Conservation (phyloP, 495 filamentous ascomycete genomes). For the Parmelia sp. region DNA sequence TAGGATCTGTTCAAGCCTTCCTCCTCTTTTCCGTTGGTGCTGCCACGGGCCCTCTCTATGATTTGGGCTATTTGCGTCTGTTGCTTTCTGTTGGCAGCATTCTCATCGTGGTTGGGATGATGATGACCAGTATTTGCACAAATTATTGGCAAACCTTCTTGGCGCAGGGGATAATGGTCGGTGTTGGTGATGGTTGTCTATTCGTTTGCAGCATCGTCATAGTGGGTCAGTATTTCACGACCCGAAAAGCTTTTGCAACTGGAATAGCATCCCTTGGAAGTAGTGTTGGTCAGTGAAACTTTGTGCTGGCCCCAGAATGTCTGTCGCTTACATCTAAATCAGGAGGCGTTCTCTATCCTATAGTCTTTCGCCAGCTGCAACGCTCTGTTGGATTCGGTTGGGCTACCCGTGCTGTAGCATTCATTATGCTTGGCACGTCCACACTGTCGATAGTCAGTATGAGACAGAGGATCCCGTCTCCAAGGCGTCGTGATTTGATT, state of each 20-base stretch:
- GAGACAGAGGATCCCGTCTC: slow-evolving; percentile 18
- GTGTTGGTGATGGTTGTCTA: slow-evolving; percentile 41
- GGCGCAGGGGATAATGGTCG: slow-evolving; percentile 49
- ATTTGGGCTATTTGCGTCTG: slow-evolving; percentile 56
- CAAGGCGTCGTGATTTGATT: slow-evolving; percentile 27
- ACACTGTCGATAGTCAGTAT: slow-evolving; percentile 33
- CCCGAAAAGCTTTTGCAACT: slow-evolving; percentile 48
- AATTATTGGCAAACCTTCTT: slow-evolving; percentile 56
- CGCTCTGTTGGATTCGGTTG: slow-evolving; percentile 46
- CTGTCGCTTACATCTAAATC: too few relatives aligned
- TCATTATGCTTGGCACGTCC: slow-evolving; percentile 43
- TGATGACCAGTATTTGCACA: slow-evolving; percentile 60
- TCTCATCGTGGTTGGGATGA: slow-evolving; percentile 58
- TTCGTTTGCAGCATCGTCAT: slow-evolving; percentile 53
- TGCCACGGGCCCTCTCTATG: slow-evolving; percentile 60
- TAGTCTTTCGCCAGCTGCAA: slow-evolving; percentile 46
- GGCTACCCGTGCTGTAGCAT: slow-evolving; percentile 48
- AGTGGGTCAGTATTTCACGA: slow-evolving; percentile 53
- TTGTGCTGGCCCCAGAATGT: too few relatives aligned
- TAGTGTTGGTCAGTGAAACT: slow-evolving; percentile 37
- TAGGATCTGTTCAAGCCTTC: slow-evolving; percentile 64
- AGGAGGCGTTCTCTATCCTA: slow-evolving; percentile 45
- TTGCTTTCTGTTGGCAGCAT: slow-evolving; percentile 51
- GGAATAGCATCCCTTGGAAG: slow-evolving; percentile 55
- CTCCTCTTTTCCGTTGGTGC: slow-evolving; percentile 59